Percentiles rank a stretch among this genome's conserved stretches.
These are phyloP conservation scores for Suhomyces emberorum DNA, from an alignment of 805 yeast species.

Conservation along the genomic window DNA sequence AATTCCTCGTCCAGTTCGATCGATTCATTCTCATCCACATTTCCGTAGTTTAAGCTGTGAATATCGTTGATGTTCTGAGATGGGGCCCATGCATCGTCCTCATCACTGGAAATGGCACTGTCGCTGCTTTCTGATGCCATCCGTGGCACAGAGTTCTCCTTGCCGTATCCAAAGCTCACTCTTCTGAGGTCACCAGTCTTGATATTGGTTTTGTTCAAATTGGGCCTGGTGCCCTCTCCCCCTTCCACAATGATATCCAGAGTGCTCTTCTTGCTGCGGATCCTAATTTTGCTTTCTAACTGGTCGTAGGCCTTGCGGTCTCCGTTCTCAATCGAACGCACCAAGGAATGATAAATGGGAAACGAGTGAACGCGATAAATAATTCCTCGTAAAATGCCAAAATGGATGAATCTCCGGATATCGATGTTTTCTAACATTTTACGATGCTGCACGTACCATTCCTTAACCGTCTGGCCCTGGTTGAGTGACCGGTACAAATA, in stretches of 20 bases:
- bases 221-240: constrained; percentile 10
- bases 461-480: constrained; percentile 71
- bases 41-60: no score
- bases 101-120: constrained; percentile 12
- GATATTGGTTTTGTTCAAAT: constrained; percentile 14
- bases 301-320: constrained; percentile 15
- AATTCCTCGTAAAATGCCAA: constrained; percentile 79
- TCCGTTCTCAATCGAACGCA: constrained; percentile 34
- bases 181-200: constrained; percentile 23
- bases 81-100: constrained; percentile 4
- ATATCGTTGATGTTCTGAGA: not conserved
- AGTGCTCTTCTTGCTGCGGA: constrained; percentile 4
- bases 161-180: constrained; percentile 28
- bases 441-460: constrained; percentile 75
- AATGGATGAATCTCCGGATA: constrained; percentile 76
- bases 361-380: constrained; percentile 77
- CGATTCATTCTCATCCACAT: constrained; percentile 1
- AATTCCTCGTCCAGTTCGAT: constrained; percentile 16
- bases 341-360: constrained; percentile 53
- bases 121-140: not conserved
- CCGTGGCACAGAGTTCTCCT: not conserved
- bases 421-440: constrained; percentile 64
- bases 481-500: constrained; percentile 72
- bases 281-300: constrained; percentile 14
- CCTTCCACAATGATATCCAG: not conserved